These are phyloP conservation scores for Candida verbasci DNA, from an alignment of 805 yeast species.

Conservation along the genomic window DNA sequence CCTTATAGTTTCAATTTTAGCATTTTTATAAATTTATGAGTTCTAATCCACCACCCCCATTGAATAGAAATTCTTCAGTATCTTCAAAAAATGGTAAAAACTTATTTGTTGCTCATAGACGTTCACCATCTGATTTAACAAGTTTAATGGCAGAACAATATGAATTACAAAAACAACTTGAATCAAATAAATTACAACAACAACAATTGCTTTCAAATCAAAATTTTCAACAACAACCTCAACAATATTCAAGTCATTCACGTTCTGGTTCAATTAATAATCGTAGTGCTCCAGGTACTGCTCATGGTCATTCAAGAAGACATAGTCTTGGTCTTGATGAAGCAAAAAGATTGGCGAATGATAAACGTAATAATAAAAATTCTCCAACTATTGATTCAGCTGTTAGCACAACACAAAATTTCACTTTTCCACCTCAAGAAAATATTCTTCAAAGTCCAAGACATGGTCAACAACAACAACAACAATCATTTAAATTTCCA, in stretches of 20 bases:
- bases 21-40: no score
- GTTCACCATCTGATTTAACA: constrained; percentile 94
- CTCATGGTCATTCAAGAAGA: constrained; percentile 76
- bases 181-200: constrained; percentile 73
- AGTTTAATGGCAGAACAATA: constrained; percentile 89
- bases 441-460: no score
- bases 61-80: no score
- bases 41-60: no score
- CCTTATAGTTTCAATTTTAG: no score
- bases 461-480: no score
- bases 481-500: no score
- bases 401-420: constrained; percentile 35
- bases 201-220: constrained; percentile 52
- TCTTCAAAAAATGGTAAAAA: constrained; percentile 17
- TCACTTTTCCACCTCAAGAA: no score
- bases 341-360: constrained; percentile 94
- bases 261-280: constrained; percentile 21
- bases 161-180: constrained; percentile 87
- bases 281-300: no score
- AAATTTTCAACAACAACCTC: no score
- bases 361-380: constrained; percentile 26
- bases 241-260: constrained; percentile 34
- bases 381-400: constrained; percentile 32
- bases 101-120: constrained; percentile 91
- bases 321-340: constrained; percentile 89